phyloP scores from a whole-genome alignment of 495 filamentous ascomycete genomes.

The Aspergillus campestris region DNA sequence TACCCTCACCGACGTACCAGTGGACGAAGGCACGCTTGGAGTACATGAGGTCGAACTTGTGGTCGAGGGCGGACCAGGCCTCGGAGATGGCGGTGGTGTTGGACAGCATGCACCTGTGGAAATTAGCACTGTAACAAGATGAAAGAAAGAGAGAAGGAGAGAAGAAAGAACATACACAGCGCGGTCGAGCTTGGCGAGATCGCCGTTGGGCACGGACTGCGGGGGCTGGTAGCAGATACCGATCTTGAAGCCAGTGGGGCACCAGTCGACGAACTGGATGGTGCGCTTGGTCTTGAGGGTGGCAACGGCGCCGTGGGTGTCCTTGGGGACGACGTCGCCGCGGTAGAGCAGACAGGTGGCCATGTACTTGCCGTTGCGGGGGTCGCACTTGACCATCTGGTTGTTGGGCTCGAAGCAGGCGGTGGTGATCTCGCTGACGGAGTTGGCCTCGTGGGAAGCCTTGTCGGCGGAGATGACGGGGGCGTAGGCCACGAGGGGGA shows the following conservation, averaged over 20 bases:
- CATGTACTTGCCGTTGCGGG: conserved; percentile 99
- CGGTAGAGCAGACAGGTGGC: conserved; percentile 96
- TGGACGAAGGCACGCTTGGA: conserved; percentile 99
- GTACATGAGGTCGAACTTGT: conserved; percentile 99
- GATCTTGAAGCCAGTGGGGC: conserved; percentile 99
- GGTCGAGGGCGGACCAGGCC: conserved; percentile 93
- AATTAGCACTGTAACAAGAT: too few species aligned
- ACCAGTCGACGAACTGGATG: conserved; percentile 99
- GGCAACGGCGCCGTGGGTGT: conserved; percentile 83
- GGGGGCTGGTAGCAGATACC: conserved; percentile 99
- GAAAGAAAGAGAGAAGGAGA: not conserved
- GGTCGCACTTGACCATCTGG: conserved; percentile 99
- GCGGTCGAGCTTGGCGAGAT: conserved; percentile 93
- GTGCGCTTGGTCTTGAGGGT: conserved; percentile 97
- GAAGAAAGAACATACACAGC: conserved; percentile 66
- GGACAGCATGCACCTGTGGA: conserved; percentile 86
- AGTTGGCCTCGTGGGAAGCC: conserved; percentile 86
- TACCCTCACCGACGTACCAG: conserved; percentile 99
- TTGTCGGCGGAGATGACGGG: conserved; percentile 90
- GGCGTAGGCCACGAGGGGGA: conserved; percentile 93
- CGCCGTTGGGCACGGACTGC: conserved; percentile 89
- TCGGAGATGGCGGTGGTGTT: conserved; percentile 99
- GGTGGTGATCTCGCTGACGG: conserved; percentile 56
- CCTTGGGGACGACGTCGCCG: conserved; percentile 95
- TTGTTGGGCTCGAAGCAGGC: conserved; percentile 71